Conservation (phyloP, 2,329 filamentous ascomycete genomes). For the Alternaria novae-zelandiae region DNA sequence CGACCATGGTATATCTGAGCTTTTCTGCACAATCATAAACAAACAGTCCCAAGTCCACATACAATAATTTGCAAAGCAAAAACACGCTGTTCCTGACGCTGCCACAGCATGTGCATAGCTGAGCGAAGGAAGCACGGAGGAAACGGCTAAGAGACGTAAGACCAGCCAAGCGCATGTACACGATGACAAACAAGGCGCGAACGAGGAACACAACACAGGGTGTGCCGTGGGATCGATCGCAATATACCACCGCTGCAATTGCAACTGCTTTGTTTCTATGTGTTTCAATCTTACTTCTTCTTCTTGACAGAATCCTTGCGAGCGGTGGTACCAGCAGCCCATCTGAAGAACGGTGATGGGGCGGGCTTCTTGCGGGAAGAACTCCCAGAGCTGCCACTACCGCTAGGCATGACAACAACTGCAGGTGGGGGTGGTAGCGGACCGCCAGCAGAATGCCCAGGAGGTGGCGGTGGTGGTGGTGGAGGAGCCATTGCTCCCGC, state of each 20-base stretch:
- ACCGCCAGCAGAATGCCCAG: slow-evolving; percentile 9
- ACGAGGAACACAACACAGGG: background rate
- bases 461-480: slow-evolving; percentile 13
- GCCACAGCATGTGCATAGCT: background rate
- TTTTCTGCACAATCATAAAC: slow-evolving; percentile 16
- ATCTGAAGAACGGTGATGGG: slow-evolving; percentile 27
- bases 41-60: background rate
- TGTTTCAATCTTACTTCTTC: slow-evolving; percentile 5
- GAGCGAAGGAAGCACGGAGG: background rate
- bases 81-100: background rate
- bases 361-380: slow-evolving; percentile 16
- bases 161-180: background rate
- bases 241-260: background rate
- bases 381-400: slow-evolving; percentile 2
- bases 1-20: slow-evolving; percentile 27
- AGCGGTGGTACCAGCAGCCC: slow-evolving; percentile 24
- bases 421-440: slow-evolving; percentile 12
- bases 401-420: slow-evolving; percentile 12
- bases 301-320: slow-evolving; percentile 9
- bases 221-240: background rate
- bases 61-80: background rate
- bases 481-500: slow-evolving; percentile 2
- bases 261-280: background rate
- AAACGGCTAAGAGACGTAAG: background rate
- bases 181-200: background rate